These are phyloP conservation scores for Amauroascus niger DNA, from an alignment of 2,329 filamentous ascomycete species.

Conservation along the genomic window DNA sequence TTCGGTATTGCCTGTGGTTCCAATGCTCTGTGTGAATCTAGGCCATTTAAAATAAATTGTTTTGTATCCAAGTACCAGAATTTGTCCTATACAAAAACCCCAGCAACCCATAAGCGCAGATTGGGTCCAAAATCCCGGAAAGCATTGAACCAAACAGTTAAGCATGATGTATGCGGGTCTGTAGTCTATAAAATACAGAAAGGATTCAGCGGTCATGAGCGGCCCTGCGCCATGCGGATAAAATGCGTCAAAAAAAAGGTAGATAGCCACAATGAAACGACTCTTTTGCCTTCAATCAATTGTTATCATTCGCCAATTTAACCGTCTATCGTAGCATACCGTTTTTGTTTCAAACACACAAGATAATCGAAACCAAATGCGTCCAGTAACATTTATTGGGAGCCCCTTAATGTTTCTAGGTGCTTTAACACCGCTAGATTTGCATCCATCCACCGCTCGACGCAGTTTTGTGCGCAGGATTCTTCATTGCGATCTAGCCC, in stretches of 20 bases:
- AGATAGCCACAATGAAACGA: background rate
- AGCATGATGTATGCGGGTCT: background rate
- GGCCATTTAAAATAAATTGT: too few relatives aligned
- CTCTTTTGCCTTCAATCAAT: background rate
- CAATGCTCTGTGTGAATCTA: too few relatives aligned
- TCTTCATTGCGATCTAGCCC: slow-evolving; percentile 70
- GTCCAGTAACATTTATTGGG: background rate
- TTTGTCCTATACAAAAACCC: too few relatives aligned
- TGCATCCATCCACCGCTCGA: slow-evolving; percentile 85
- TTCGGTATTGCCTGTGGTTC: too few relatives aligned
- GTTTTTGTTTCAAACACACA: background rate
- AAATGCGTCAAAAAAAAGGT: background rate
- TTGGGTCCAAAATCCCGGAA: too few relatives aligned
- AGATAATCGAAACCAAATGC: background rate
- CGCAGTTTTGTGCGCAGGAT: slow-evolving; percentile 79
- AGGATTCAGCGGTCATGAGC: background rate
- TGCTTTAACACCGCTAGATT: slow-evolving; percentile 79
- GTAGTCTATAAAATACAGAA: background rate
- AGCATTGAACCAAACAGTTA: too few relatives aligned
- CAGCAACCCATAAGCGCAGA: too few relatives aligned
- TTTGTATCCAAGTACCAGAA: too few relatives aligned
- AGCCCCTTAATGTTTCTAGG: slow-evolving; percentile 54
- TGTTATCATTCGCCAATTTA: background rate
- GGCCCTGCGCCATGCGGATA: background rate
- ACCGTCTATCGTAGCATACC: background rate